Base-by-base conservation (phyloP, 2,329 filamentous ascomycete genomes). In the Monosporascus sp. region DNA sequence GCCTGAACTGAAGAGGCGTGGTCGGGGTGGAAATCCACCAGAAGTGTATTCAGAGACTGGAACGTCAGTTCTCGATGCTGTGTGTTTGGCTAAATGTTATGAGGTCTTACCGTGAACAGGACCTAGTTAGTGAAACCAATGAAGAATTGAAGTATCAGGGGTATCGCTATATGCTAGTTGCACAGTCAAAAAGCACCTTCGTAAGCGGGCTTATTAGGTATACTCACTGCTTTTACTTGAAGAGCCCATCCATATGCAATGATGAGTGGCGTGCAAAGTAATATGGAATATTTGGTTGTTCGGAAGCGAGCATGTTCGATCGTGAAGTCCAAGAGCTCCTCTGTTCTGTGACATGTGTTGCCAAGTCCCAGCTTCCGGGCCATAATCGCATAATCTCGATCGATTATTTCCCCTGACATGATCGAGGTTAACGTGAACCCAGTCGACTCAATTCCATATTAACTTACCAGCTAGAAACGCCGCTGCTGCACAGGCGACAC, bases 71-170 rank as follows among this genome's bases (percentile, higher is more conserved):
- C 37, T 3, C 7, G 17, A 18, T 40, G 8, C 38, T 18, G 17
- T 7, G 17, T 5, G 17, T 20, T 40, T 20, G 17, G 18, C 7
- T 40, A n/a, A 20, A n/a, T 14, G 6, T 43, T 43, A 20, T 14
- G 14, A 20, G 17, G 9, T 20, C 18, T 40, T 47, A 51, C 53
- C 14, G 53, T 58, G 35, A 51, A 58, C 28, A 55, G 44, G 14
- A 45, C n/a, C 22, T 58, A 51, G 17, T 49, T 49, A 5, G 53
- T 53, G 17, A 60, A 48, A 2, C 56, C 58, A 28, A 58, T 58
- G 40, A 60, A 48, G 45, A 60, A 58, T 37, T 58, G 58, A 28
- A 54, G 48, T 11, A 58, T 43, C 9, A 58, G 38, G 28, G 53
- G 51, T 4, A 48, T 52, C 17, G 56, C 52, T 40, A 60, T 57